phyloP scores from a whole-genome alignment of 2,329 filamentous ascomycete species.

The Nannizziopsis arthrosporioides region DNA sequence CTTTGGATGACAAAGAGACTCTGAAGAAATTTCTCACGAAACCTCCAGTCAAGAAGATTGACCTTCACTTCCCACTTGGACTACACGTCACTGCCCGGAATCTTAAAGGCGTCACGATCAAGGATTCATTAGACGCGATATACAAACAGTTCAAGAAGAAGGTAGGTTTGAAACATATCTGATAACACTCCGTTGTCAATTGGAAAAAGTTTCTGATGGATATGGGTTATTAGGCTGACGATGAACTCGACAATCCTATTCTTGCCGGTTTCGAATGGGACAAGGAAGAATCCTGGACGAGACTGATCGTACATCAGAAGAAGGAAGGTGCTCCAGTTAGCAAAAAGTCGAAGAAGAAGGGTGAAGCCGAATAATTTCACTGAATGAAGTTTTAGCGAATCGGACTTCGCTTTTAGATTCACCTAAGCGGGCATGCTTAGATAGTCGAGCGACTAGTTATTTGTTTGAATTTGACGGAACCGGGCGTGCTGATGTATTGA shows the following conservation, averaged over 20 bases:
- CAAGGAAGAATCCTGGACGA: slow-evolving; percentile 80
- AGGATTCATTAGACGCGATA: slow-evolving; percentile 90
- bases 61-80: slow-evolving; percentile 80
- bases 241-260: slow-evolving; percentile 78
- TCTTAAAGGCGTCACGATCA: slow-evolving; percentile 89
- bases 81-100: slow-evolving; percentile 82
- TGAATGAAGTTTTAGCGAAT: neutral
- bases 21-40: slow-evolving; percentile 70
- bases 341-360: slow-evolving; percentile 56
- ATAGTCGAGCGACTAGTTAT: neutral
- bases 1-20: slow-evolving; percentile 70
- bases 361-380: slow-evolving; percentile 22
- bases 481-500: no score
- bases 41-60: slow-evolving; percentile 85
- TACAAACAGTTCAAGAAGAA: slow-evolving; percentile 96
- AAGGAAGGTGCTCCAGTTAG: slow-evolving; percentile 49
- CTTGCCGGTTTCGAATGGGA: slow-evolving; percentile 95
- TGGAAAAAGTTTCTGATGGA: neutral
- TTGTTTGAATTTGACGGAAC: neutral
- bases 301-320: slow-evolving; percentile 74
- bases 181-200: slow-evolving; percentile 15
- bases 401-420: neutral
- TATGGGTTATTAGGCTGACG: slow-evolving; percentile 56
- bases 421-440: neutral
- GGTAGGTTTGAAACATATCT: slow-evolving; percentile 38